Base-by-base conservation (phyloP, 768 basidiomycete genomes). In the Tulasnella sp. region DNA sequence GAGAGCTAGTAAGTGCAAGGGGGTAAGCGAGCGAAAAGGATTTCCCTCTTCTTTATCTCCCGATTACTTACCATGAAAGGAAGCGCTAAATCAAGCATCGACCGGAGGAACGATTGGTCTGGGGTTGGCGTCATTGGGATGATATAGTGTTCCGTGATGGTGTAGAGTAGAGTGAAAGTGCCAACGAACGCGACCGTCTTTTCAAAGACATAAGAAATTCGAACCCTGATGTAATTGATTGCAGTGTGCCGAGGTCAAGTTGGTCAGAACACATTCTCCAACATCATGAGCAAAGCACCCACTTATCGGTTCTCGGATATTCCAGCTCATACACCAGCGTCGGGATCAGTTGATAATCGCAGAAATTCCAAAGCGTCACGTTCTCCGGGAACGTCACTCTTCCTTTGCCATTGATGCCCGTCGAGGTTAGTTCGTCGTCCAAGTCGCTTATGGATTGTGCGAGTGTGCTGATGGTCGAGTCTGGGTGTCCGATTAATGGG, bases 311-410 rank as follows among this genome's bases (percentile, higher is more conserved):
- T 73, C 97, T 86, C 13, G 97, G 97, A 83, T 96, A 99, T 84
- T 98, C 96, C 44, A 99, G 86, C 83, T 99, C 96, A 82, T 99
- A 99, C 9, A 98, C 96, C 61, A 99, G 87, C 0, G 95, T 95
- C 18, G 98, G 98, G 70, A 93, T 91, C 51, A 96, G 85, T 85
- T 94, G 90, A 84, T 96, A 99, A 51, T 92, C 88, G 39, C 89
- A 89, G 82, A 96, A 99, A 84, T 95, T 92, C 82, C 87, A 89
- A 82, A 90, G 88, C 0, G 91, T 91, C 79, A 99, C 88, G 83
- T 96, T 98, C 70, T 91, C 87, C 0, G 96, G 96, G 90, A 93
- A 99, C 23, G 87, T 88, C 51, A 96, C 87, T 74, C 86, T 85
- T 71, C 86, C 83, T 70, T 81, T 81, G 11, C 77, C 70, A 51